phyloP scores from a whole-genome alignment of 225 moss, liverwort and hornwort species.

The Polytrichum commune region DNA sequence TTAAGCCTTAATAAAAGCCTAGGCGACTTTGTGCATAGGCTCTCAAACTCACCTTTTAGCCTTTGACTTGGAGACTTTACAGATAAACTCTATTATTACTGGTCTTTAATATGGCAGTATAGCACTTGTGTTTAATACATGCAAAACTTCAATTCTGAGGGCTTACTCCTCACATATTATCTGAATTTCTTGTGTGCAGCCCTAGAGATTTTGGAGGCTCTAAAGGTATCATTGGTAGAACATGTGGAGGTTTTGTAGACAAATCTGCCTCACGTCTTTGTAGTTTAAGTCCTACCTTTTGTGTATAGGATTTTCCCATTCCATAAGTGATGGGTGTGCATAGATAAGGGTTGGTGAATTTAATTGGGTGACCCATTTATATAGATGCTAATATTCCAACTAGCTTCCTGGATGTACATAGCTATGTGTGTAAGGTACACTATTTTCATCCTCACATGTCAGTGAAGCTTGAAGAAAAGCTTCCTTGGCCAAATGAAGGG shows the following conservation, averaged over 20 bases:
- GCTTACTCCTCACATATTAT: neutral
- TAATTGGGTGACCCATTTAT: no score
- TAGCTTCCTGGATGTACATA: no score
- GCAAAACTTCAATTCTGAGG: neutral
- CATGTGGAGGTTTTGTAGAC: slow-evolving; percentile 16
- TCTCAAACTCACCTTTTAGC: neutral
- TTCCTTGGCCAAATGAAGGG: no score
- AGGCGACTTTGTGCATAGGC: neutral
- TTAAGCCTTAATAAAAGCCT: no score
- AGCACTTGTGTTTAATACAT: neutral
- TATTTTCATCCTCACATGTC: no score
- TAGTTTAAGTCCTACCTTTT: neutral
- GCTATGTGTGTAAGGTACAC: no score
- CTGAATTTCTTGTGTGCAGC: slow-evolving; percentile 40
- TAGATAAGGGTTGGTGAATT: neutral
- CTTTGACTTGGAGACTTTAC: neutral
- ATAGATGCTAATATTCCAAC: no score
- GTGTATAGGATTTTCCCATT: neutral
- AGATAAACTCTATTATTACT: neutral
- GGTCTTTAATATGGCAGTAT: neutral
- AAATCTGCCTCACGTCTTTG: no score
- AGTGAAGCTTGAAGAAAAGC: no score
- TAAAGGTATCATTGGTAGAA: slow-evolving; percentile 39
- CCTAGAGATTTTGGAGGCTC: slow-evolving; percentile 52
- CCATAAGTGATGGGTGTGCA: neutral